A percentile compares a stretch with the other conserved stretches of the same genome.
These are phyloP conservation scores for Nannochloris sp. DNA, from an alignment of 139 green algal genomes.

Conservation along the genomic window DNA sequence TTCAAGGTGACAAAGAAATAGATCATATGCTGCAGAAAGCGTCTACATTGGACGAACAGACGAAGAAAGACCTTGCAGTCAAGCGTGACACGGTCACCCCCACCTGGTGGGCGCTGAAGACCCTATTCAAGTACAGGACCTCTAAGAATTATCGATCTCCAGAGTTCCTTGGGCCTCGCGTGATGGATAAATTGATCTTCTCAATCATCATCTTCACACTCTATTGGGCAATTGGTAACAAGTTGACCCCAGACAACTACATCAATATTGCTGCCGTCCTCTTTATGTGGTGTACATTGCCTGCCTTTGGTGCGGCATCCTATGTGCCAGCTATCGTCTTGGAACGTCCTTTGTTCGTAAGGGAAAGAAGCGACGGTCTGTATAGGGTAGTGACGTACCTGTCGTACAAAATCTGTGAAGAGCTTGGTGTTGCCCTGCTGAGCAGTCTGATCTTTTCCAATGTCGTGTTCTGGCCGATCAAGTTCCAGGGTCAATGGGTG, in stretches of 20 bases:
- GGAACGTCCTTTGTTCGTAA: conserved; percentile 63
- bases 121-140: conserved; percentile 61
- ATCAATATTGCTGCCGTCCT: conserved; percentile 62
- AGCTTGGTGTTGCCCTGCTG: conserved; percentile 37
- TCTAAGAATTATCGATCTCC: conserved; percentile 51
- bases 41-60: conserved; percentile 16
- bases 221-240: conserved; percentile 39
- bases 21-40: conserved; percentile 7
- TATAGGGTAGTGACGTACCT: conserved; percentile 75
- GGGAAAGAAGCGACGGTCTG: conserved; percentile 70
- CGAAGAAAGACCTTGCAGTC: conserved; percentile 40
- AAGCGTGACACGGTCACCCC: conserved; percentile 55
- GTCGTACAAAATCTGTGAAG: conserved; percentile 56
- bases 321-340: conserved; percentile 73
- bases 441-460: conserved; percentile 22
- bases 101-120: conserved; percentile 55
- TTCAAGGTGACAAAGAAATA: conserved; percentile 13
- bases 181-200: conserved; percentile 57
- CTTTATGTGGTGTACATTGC: conserved; percentile 67
- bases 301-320: conserved; percentile 58
- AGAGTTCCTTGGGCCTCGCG: conserved; percentile 50
- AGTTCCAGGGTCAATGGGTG: conserved; percentile 44
- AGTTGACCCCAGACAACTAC: conserved; percentile 31
- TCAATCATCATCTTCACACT: conserved; percentile 57
- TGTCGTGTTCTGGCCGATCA: conserved; percentile 44